These are phyloP conservation scores for Ophiostoma piceae DNA, from an alignment of 2,329 filamentous ascomycete genomes.

Conservation along the genomic window DNA sequence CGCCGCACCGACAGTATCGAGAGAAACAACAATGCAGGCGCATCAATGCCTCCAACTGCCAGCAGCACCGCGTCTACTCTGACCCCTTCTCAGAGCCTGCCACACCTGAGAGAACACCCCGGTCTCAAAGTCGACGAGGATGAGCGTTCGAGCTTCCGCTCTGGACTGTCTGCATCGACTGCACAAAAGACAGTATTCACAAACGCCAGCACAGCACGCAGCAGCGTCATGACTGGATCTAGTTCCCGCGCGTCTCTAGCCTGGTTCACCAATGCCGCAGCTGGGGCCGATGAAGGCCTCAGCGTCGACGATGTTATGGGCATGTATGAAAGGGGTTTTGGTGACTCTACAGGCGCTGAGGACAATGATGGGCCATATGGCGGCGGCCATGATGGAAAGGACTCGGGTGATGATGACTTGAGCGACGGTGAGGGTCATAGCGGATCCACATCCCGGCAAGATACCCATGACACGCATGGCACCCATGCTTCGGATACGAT, in stretches of 20 bases:
- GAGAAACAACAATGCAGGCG: slow-evolving; percentile 14
- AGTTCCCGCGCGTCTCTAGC: slow-evolving; percentile 62
- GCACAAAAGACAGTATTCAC: slow-evolving; percentile 49
- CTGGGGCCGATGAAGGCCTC: slow-evolving; percentile 49
- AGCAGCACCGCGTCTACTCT: slow-evolving; percentile 10
- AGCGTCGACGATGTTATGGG: slow-evolving; percentile 65
- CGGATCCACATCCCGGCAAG: slow-evolving; percentile 11
- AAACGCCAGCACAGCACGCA: slow-evolving; percentile 64
- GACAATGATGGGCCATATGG: slow-evolving; percentile 34
- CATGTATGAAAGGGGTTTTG: slow-evolving; percentile 62
- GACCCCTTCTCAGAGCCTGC: slow-evolving; percentile 23
- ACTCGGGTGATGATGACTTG: slow-evolving; percentile 37
- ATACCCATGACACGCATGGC: slow-evolving; percentile 34
- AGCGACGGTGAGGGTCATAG: slow-evolving; percentile 26
- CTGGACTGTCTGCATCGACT: slow-evolving; percentile 51
- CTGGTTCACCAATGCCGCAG: slow-evolving; percentile 39
- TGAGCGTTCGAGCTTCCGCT: slow-evolving; percentile 52
- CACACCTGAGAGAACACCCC: slow-evolving; percentile 30
- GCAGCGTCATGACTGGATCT: slow-evolving; percentile 72
- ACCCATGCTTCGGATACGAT: slow-evolving; percentile 31
- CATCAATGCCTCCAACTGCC: neutral
- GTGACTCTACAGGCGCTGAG: slow-evolving; percentile 45
- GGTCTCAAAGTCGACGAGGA: slow-evolving; percentile 50
- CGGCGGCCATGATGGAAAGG: slow-evolving; percentile 27
- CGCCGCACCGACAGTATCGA: slow-evolving; percentile 37